Percentiles rank a stretch among this genome's conserved stretches.
phyloP scores from a whole-genome alignment of 2,329 filamentous ascomycete genomes.

The Monosporascus sp. region DNA sequence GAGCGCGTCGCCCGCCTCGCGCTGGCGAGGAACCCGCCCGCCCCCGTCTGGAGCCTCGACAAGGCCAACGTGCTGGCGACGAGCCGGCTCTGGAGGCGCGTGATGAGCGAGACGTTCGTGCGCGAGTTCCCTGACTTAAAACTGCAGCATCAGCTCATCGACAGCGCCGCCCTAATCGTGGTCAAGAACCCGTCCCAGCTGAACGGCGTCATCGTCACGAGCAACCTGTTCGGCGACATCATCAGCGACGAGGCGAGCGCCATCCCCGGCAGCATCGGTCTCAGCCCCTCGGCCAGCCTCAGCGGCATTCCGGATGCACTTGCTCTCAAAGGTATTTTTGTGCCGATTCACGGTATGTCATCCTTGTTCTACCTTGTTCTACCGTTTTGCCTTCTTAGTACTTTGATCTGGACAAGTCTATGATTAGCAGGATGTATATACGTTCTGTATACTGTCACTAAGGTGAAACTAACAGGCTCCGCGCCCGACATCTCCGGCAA shows the following conservation, averaged over 20 bases:
- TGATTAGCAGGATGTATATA: too few species aligned
- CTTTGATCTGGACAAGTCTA: too few species aligned
- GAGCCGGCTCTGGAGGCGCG: slow-evolving; percentile 81
- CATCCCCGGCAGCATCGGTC: slow-evolving; percentile 83
- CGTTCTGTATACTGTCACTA: too few species aligned
- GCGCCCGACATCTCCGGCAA: slow-evolving; percentile 91
- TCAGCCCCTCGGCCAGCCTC: slow-evolving; percentile 83
- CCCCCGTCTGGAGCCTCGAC: slow-evolving; percentile 80
- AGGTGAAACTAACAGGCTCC: slow-evolving; percentile 44
- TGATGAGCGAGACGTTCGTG: slow-evolving; percentile 76
- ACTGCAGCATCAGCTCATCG: slow-evolving; percentile 85
- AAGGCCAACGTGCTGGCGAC: slow-evolving; percentile 97
- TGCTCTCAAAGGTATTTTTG: slow-evolving; percentile 95
- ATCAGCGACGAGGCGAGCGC: slow-evolving; percentile 93
- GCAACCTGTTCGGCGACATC: slow-evolving; percentile 94
- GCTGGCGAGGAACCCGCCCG: slow-evolving; percentile 66
- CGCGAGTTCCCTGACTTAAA: slow-evolving; percentile 85
- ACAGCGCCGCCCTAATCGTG: slow-evolving; percentile 96
- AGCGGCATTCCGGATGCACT: slow-evolving; percentile 79
- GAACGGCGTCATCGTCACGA: slow-evolving; percentile 88
- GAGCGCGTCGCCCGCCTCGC: slow-evolving; percentile 84
- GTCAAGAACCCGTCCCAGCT: slow-evolving; percentile 85
- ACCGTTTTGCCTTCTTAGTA: too few species aligned
- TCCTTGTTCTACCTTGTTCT: too few species aligned
- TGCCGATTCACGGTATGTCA: slow-evolving; percentile 84